These are phyloP conservation scores for Colletotrichum truncatum DNA, from an alignment of 2,329 filamentous ascomycete genomes.

Conservation along the genomic window DNA sequence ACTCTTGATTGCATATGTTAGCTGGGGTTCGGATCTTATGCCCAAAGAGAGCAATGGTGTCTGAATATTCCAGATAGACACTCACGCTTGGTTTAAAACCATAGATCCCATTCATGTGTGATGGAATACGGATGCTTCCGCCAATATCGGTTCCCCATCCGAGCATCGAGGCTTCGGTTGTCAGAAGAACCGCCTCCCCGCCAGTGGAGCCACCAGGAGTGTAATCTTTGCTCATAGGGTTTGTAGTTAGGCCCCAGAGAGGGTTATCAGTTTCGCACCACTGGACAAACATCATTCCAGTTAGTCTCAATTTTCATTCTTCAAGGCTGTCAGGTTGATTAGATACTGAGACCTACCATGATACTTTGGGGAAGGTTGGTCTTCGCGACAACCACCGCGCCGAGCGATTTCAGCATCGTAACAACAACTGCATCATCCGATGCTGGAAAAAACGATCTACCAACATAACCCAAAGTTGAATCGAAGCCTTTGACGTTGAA, in stretches of 20 bases:
- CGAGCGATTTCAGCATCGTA: slow-evolving; percentile 62
- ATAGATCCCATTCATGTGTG: slow-evolving; percentile 44
- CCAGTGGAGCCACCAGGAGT: slow-evolving; percentile 73
- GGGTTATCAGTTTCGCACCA: slow-evolving; percentile 50
- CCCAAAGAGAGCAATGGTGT: background rate
- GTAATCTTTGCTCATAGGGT: slow-evolving; percentile 67
- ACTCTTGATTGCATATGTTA: slow-evolving; percentile 50
- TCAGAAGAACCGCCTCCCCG: slow-evolving; percentile 56
- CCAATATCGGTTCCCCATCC: slow-evolving; percentile 54
- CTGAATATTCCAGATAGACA: background rate
- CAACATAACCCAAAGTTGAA: slow-evolving; percentile 60
- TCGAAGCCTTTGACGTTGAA: slow-evolving; percentile 63
- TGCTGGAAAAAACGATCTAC: slow-evolving; percentile 57
- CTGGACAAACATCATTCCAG: slow-evolving; percentile 37
- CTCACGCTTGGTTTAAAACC: slow-evolving; percentile 39
- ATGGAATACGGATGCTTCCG: slow-evolving; percentile 49
- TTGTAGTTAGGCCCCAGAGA: slow-evolving; percentile 68
- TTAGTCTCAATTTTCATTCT: background rate
- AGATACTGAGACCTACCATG: slow-evolving; percentile 49
- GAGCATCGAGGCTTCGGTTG: slow-evolving; percentile 49
- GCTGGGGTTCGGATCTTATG: background rate
- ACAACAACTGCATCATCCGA: slow-evolving; percentile 66
- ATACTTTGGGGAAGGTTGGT: slow-evolving; percentile 73
- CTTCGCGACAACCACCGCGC: slow-evolving; percentile 73
- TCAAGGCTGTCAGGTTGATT: background rate